Evolutionary conservation across 768 basidiomycete species (phyloP).

Genomic region (Dioszegia hungarica): DNA sequence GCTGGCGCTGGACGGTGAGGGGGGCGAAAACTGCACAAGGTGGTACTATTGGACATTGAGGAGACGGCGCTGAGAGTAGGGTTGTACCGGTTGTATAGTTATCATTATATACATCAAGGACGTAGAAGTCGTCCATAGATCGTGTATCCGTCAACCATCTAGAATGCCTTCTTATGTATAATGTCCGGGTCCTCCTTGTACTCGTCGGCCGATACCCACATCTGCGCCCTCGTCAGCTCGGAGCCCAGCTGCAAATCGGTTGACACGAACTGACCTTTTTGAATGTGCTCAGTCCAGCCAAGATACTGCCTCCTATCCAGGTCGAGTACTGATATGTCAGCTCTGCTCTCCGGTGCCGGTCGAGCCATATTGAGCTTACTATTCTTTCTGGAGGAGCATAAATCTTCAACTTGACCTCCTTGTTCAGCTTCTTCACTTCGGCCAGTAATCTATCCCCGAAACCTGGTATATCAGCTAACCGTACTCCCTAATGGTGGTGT

Average conservation of each 20-base stretch:
- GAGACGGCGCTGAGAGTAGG: too few species aligned
- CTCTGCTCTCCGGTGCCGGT: not conserved
- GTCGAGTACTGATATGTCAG: conserved; percentile 44
- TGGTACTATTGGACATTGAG: too few species aligned
- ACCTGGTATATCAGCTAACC: conserved; percentile 53
- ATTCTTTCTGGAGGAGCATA: conserved; percentile 99
- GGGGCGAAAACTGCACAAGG: too few species aligned
- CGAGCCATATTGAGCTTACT: conserved; percentile 23
- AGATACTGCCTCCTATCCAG: conserved; percentile 78
- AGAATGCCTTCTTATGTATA: conserved; percentile 82
- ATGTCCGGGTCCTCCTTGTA: conserved; percentile 99
- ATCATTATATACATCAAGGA: conserved; percentile 4
- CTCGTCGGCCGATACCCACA: conserved; percentile 99
- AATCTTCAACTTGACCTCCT: conserved; percentile 95
- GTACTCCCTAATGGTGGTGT: not conserved
- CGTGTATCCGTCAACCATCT: too few species aligned
- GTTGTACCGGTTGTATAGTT: too few species aligned
- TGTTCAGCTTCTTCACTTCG: conserved; percentile 90
- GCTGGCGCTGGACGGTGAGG: too few species aligned
- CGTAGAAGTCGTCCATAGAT: not conserved
- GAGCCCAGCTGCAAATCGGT: conserved; percentile 8
- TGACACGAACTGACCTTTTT: conserved; percentile 66
- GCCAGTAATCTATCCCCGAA: conserved; percentile 94
- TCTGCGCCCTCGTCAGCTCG: conserved; percentile 54
- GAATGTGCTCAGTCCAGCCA: conserved; percentile 93